phyloP scores from a whole-genome alignment of 345 rosid genomes.

The Rhodamnia argentea region DNA sequence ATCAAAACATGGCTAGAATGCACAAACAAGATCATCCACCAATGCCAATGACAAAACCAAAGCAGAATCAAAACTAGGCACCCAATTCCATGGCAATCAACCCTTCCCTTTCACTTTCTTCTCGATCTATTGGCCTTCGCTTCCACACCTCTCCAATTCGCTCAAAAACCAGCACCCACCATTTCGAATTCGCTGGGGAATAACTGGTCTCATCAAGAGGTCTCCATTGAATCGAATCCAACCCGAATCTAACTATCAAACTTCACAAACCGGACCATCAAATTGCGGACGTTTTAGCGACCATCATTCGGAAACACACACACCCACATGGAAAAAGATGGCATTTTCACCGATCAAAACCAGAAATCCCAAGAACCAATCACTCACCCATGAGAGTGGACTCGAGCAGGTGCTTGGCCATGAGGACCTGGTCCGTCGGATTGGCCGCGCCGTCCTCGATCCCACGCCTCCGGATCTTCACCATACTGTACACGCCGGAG shows the following conservation, averaged over 20 bases:
- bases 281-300: not conserved
- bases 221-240: not conserved
- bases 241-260: not conserved
- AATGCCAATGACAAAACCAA: not conserved
- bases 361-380: not conserved
- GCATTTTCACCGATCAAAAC: not conserved
- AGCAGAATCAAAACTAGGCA: not conserved
- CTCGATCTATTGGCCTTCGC: not conserved
- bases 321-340: not conserved
- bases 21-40: not conserved
- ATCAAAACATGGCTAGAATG: not conserved
- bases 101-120: not conserved
- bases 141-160: not conserved
- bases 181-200: not conserved
- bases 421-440: constrained; percentile 85
- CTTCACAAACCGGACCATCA: not conserved
- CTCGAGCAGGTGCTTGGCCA: constrained; percentile 70
- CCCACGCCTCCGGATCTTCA: constrained; percentile 55
- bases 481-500: constrained; percentile 51
- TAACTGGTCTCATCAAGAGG: not conserved
- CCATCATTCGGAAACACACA: not conserved
- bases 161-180: not conserved
- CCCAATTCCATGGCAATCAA: not conserved
- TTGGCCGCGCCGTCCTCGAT: constrained; percentile 37
- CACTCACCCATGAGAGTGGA: constrained; percentile 81